Evolutionary conservation across 2,329 filamentous ascomycete species (phyloP).

Genomic region (Cryphonectria radicalis): DNA sequence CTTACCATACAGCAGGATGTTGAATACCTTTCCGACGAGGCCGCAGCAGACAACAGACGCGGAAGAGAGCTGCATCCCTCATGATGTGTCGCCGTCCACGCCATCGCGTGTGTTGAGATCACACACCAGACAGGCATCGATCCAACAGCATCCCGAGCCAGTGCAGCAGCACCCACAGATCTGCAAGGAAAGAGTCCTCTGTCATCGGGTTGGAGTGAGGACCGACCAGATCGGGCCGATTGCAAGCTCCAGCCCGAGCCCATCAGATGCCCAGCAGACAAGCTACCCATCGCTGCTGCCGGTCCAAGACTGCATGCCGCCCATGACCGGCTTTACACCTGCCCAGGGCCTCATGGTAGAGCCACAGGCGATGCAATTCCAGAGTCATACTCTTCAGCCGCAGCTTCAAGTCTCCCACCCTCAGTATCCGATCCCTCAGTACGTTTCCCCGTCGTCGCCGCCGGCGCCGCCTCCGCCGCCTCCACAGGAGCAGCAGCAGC

Average conservation of each 20-base stretch:
- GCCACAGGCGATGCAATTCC: not conserved
- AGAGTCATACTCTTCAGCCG: not conserved
- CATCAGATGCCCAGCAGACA: not conserved
- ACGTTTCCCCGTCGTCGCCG: not conserved
- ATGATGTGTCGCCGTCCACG: not conserved
- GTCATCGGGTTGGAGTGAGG: not conserved
- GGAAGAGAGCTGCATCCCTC: not conserved
- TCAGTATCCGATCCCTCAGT: not conserved
- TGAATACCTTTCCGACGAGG: conserved; percentile 18
- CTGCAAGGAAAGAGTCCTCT: not conserved
- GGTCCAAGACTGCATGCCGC: not conserved
- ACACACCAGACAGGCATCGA: not conserved
- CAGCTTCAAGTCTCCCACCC: not conserved
- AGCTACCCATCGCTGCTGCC: not conserved
- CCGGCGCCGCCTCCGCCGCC: no score
- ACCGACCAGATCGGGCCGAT: not conserved
- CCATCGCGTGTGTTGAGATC: not conserved
- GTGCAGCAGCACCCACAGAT: not conserved
- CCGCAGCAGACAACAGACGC: conserved; percentile 11
- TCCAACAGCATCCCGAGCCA: not conserved
- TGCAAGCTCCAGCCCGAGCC: not conserved
- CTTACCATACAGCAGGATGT: conserved; percentile 17
- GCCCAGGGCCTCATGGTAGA: not conserved
- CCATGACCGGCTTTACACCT: not conserved
- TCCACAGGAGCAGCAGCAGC: not conserved